phyloP scores from a whole-genome alignment of 805 yeast species.

The Grigorovia jiainica region DNA sequence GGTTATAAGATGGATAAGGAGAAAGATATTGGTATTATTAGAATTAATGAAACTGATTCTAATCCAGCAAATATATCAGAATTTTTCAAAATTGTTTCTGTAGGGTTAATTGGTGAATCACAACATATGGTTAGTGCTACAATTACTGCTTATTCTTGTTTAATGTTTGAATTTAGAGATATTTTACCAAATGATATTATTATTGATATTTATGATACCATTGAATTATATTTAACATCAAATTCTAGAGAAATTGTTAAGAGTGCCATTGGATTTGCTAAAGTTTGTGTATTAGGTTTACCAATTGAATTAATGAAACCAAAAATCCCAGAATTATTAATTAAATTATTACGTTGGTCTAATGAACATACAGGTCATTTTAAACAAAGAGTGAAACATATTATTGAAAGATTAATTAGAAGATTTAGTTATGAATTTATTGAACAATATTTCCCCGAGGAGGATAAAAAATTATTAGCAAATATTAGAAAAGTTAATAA shows the following conservation, averaged over 20 bases:
- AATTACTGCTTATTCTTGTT: conserved; percentile 78
- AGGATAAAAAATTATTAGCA: conserved; percentile 69
- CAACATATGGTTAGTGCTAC: conserved; percentile 98
- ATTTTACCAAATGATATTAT: conserved; percentile 50
- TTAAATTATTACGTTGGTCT: conserved; percentile 80
- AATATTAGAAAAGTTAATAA: conserved; percentile 82
- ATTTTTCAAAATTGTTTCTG: conserved; percentile 86
- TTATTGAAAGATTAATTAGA: conserved; percentile 82
- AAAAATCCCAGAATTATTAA: conserved; percentile 55
- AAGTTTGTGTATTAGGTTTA: conserved; percentile 73
- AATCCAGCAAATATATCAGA: conserved; percentile 59
- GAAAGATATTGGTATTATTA: conserved; percentile 52
- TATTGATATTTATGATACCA: conserved; percentile 71
- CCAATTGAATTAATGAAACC: conserved; percentile 68
- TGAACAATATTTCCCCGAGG: conserved; percentile 80
- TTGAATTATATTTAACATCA: conserved; percentile 83
- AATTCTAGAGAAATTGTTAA: conserved; percentile 90
- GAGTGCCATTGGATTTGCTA: conserved; percentile 88
- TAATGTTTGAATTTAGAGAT: conserved; percentile 76
- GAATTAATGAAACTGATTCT: conserved; percentile 33
- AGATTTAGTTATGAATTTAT: conserved; percentile 85
- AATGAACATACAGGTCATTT: conserved; percentile 95
- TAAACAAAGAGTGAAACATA: conserved; percentile 85
- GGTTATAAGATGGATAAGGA: conserved; percentile 58
- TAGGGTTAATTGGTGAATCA: conserved; percentile 89